Evolutionary conservation across 2,329 filamentous ascomycete species (phyloP), one percentile per base, ranked within the genome.

Genomic region (Madurella fahalii): DNA sequence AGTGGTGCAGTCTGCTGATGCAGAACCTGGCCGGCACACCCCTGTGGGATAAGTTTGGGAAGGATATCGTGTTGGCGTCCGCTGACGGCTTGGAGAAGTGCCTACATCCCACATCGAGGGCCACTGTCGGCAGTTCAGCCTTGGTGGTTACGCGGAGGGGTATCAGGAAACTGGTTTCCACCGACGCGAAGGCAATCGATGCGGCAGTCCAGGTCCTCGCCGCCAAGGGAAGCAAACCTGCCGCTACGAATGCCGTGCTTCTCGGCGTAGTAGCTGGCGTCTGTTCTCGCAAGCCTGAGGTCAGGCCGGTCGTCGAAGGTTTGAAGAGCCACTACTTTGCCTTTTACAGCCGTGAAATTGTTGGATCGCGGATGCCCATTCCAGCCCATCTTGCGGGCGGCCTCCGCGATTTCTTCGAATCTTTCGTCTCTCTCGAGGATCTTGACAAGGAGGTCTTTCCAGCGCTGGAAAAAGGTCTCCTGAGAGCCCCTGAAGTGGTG

Each of bases 231-330:
- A 60, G 80, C 2, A 76, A 84, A 43, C 75, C 87, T 1, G 79
- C 80, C 3, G 79, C 86, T 51, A 89, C 80, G 64, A 87, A 95
- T 74, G 83, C 89, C 12, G 75, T 88, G 9, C 80, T 95, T 57
- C 79, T 99, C 1, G 94, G 94, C 16, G 83, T 95, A 47, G 81
- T 99, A 61, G 90, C 91, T 43, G 93, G 92, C 5, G 92, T 96
- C 9, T 90, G 87, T 66, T 83, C 86, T 40, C 86, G 92, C 51
- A 80, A 92, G 51, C 73, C 81, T 2, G 72, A 80, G 57, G 78
- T 84, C 47, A 87, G 84, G 64, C 72, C 81, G 5, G 70, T 84
- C 31, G 68, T 97, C 47, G 79, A 84, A 54, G 72, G 74, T 43
- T 77, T 82, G 56, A 95, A 92, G 73, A 74, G 82, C 42, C 79